Evolutionary conservation across 441 rosid species (phyloP).

Genomic region (Isatis lusitanica): DNA sequence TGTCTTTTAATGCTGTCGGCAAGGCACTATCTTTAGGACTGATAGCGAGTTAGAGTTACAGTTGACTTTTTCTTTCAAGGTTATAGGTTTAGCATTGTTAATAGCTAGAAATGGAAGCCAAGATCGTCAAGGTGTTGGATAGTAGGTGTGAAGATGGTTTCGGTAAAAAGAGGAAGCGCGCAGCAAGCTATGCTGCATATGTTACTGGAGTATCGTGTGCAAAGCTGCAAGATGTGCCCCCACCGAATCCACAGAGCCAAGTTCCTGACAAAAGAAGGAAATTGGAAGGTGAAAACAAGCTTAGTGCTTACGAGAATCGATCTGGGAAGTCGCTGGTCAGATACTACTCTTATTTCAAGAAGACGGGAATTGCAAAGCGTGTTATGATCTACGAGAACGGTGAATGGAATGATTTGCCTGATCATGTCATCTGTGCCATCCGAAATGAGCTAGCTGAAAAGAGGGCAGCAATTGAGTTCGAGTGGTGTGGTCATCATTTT

Average conservation of each 20-base stretch:
- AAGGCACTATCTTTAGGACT: constrained; percentile 37
- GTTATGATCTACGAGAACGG: constrained; percentile 75
- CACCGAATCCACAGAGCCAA: constrained; percentile 33
- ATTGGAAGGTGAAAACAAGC: constrained; percentile 40
- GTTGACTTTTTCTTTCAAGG: constrained; percentile 37
- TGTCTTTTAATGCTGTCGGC: constrained; percentile 26
- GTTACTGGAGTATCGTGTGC: constrained; percentile 48
- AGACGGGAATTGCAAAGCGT: constrained; percentile 67
- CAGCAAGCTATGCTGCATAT: constrained; percentile 40
- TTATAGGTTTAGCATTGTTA: constrained; percentile 50
- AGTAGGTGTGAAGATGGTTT: constrained; percentile 46
- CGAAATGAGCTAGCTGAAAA: constrained; percentile 61
- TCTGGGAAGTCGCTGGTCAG: constrained; percentile 54
- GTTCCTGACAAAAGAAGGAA: constrained; percentile 56
- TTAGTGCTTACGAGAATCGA: constrained; percentile 37
- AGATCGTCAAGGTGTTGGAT: constrained; percentile 80
- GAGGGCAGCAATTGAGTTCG: constrained; percentile 66
- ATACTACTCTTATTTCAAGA: constrained; percentile 70
- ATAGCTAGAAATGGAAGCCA: constrained; percentile 74
- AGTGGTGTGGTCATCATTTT: constrained; percentile 47
- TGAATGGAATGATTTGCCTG: constrained; percentile 82
- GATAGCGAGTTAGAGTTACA: constrained; percentile 23
- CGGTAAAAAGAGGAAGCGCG: constrained; percentile 63
- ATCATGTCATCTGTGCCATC: constrained; percentile 43
- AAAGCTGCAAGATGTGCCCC: constrained; percentile 38